Evolutionary conservation across 371 early-diverging fungal species (phyloP), one percentile per base, ranked within the genome.

Genomic region (Mucor circinelloides): DNA sequence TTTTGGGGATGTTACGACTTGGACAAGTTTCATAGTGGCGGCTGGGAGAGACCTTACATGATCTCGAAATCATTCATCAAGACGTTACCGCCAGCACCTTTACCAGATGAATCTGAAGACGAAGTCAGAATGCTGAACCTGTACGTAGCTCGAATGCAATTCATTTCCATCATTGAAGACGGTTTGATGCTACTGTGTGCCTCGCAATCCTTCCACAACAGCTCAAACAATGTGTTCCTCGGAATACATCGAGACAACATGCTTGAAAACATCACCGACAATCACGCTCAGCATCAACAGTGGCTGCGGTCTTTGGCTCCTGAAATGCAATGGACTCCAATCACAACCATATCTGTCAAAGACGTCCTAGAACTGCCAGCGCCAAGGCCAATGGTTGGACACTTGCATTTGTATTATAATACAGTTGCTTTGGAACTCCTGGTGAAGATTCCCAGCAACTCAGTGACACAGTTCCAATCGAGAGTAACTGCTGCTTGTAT

Each of bases 31-130:
- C 78, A 75, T 56, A 76, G 80, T 50, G 62, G 58, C 2, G 74
- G 72, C 13, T 73, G 70, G 67, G 78, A 76, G 31, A 62, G 77
- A 21, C 73, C 84, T 2, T 81, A 74, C 71, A 81, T 73, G 74
- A 58, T 78, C n/a, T 46, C 67, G 1, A 32, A 40, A 6, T n/a
- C 54, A 0, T 63, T 70, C 32, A 46, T 70, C 12, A 62, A 64
- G 13, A 64, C 67, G 12, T 40, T 57, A 13, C n/a, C 25, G 1
- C 66, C 73, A 2, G n/a, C 58, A 5, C 28, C 48, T 12, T 46
- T 72, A 38, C 66, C 66, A 3, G 63, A 62, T 38, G 69, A 72
- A 34, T 46, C 28, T 0, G 44, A 52, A 54, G 63, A 72, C 28
- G 73, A 72, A 32, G 58, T 27, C 3, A 12, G 21, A 9, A 62